Evolutionary conservation across 139 green algal species (phyloP), one percentile per base, ranked within the genome.

Genomic region (Chlamydomonas sp.): DNA sequence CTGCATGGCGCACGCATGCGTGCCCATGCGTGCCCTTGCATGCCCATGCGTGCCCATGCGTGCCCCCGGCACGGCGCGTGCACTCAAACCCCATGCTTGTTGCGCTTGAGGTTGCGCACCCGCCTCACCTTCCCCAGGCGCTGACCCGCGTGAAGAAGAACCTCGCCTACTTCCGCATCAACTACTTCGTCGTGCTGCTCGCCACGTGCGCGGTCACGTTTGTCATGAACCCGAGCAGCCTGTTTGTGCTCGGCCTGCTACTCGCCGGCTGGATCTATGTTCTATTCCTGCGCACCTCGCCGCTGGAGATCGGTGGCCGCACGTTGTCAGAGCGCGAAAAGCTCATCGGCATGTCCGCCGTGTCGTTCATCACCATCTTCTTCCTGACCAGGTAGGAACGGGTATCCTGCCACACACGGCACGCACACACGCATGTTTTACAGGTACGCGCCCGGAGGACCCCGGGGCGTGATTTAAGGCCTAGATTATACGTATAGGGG

Each of bases 341-440:
- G 76, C 79, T 97, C 30, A 65, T 96, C 33, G 84, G 75, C 0
- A 90, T 96, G 74, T 76, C 78, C 5, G 87, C 62, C 20, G 62
- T 88, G 2, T 91, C 84, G 4, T 82, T 92, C 35, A 69, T 97
- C 26, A 72, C 89, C 22, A 80, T 97, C 3, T 98, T 98, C 80
- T 93, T 97, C 73, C 65, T 97, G 13, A 96, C 92, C 2, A 90
- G 76, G 87, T 90, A n/a, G n/a, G n/a, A n/a, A n/a, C n/a, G n/a
- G n/a, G n/a, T n/a, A n/a, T n/a, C n/a, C n/a, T n/a, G n/a, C n/a
- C n/a, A n/a, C n/a, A n/a, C n/a, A n/a, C n/a, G n/a, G n/a, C n/a
- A n/a, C n/a, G n/a, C n/a, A n/a, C n/a, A n/a, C n/a, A n/a, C n/a
- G n/a, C n/a, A n/a, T n/a, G n/a, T n/a, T n/a, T n/a, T n/a, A n/a